Evolutionary conservation across 2,329 filamentous ascomycete species (phyloP).

Genomic region (Metarhizium humberi): DNA sequence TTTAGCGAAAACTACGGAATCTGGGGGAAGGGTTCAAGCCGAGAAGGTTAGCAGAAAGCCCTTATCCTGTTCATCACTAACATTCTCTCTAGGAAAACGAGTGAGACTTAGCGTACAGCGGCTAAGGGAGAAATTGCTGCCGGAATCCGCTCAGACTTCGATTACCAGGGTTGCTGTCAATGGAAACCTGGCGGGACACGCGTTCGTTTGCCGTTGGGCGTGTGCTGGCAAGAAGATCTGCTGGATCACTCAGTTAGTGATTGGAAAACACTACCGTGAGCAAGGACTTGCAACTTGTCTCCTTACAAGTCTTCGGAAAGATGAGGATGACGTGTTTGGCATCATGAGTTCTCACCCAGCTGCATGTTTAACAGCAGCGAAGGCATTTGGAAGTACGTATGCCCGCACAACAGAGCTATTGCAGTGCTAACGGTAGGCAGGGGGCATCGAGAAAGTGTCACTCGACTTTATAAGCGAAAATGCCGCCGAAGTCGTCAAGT

Average conservation of each 20-base stretch:
- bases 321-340: slow-evolving; percentile 21
- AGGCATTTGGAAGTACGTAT: slow-evolving; percentile 17
- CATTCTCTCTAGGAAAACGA: background rate
- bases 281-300: slow-evolving; percentile 20
- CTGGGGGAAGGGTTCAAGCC: slow-evolving; percentile 6
- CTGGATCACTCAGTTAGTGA: slow-evolving; percentile 32
- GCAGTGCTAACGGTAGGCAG: no score
- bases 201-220: background rate
- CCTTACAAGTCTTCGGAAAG: background rate
- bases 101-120: background rate
- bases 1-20: slow-evolving; percentile 28
- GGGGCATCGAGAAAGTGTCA: background rate
- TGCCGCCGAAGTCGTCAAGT: background rate
- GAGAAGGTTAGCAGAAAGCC: background rate
- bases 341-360: slow-evolving; percentile 31
- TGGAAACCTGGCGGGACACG: background rate
- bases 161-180: slow-evolving; percentile 23
- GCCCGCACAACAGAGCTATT: no score
- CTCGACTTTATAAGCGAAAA: background rate
- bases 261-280: slow-evolving; percentile 24
- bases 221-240: slow-evolving; percentile 17
- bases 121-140: background rate
- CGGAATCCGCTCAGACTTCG: slow-evolving; percentile 4
- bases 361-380: slow-evolving; percentile 21
- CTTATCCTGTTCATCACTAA: background rate